Evolutionary conservation across 306 rosid genomes (phyloP).

Genomic region (Malus domestica): DNA sequence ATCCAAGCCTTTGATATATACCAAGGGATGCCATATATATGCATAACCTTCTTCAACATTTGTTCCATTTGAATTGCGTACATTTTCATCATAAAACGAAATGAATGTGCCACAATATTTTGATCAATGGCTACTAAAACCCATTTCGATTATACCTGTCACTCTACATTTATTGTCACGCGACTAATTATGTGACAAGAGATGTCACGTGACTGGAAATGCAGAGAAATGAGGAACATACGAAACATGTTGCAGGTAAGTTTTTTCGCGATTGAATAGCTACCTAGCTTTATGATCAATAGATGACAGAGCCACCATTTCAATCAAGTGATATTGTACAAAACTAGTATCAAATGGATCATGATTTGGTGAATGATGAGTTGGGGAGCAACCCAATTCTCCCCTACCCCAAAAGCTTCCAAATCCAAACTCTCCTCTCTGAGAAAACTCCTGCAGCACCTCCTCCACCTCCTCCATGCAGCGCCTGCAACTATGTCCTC

Average conservation of each 20-base stretch:
- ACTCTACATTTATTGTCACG: fast-evolving
- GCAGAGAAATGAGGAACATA: too few species aligned
- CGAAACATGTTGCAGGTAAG: background rate
- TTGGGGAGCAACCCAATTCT: slow-evolving; percentile 10
- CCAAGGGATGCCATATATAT: background rate
- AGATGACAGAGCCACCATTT: slow-evolving; percentile 30
- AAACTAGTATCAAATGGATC: slow-evolving; percentile 16
- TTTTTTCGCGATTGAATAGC: background rate
- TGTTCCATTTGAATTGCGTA: background rate
- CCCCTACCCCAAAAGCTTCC: slow-evolving; percentile 72
- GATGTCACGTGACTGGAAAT: too few species aligned
- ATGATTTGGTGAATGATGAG: slow-evolving; percentile 6
- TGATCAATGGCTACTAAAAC: background rate
- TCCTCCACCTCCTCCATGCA: slow-evolving; percentile 76
- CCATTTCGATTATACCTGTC: background rate
- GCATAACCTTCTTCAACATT: background rate
- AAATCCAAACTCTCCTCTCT: slow-evolving; percentile 68
- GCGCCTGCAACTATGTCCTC: slow-evolving; percentile 12
- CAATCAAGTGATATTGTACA: slow-evolving; percentile 35
- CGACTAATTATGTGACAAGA: background rate
- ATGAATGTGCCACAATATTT: background rate
- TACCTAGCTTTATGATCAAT: slow-evolving; percentile 1
- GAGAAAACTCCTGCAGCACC: slow-evolving; percentile 53
- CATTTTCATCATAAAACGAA: background rate
- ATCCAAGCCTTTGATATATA: background rate